These are phyloP conservation scores for Penicillium sp. DNA, from an alignment of 2,329 filamentous ascomycete species.

Conservation along the genomic window DNA sequence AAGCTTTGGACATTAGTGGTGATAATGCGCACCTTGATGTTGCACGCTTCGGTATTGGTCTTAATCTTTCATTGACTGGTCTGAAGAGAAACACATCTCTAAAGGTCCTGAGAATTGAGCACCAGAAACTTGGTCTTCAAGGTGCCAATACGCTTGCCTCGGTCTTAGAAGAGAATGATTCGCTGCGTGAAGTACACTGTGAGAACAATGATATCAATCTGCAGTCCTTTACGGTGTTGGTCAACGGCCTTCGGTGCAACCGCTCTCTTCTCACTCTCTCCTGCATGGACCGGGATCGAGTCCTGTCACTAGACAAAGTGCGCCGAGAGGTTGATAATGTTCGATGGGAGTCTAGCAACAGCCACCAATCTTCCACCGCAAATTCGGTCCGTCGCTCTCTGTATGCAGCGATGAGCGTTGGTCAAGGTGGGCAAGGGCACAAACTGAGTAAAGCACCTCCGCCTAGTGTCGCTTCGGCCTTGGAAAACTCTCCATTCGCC, in stretches of 20 bases:
- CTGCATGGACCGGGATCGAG: slow-evolving; percentile 61
- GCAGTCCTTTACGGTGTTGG: slow-evolving; percentile 67
- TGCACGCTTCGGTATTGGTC: slow-evolving; percentile 66
- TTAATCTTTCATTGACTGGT: slow-evolving; percentile 65
- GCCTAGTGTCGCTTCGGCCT: slow-evolving; percentile 18
- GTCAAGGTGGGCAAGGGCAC: slow-evolving; percentile 30
- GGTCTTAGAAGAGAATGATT: slow-evolving; percentile 64
- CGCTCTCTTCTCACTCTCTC: slow-evolving; percentile 62
- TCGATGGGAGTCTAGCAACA: slow-evolving; percentile 40
- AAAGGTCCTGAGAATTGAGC: slow-evolving; percentile 62
- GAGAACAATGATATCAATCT: slow-evolving; percentile 71
- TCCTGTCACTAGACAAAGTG: slow-evolving; percentile 60
- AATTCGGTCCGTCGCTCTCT: slow-evolving; percentile 47
- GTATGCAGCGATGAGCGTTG: slow-evolving; percentile 41
- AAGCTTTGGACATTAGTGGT: slow-evolving; percentile 68
- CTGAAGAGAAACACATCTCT: slow-evolving; percentile 64
- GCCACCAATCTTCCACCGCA: slow-evolving; percentile 32
- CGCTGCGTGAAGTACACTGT: slow-evolving; percentile 65
- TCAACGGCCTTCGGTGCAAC: slow-evolving; percentile 68
- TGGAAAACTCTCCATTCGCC: slow-evolving; percentile 28
- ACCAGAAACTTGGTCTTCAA: slow-evolving; percentile 68
- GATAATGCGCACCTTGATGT: slow-evolving; percentile 71
- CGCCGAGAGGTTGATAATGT: slow-evolving; percentile 57
- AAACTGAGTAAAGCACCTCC: slow-evolving; percentile 36
- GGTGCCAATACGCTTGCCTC: slow-evolving; percentile 69